These are phyloP conservation scores for Trametes versicolor DNA, from an alignment of 1,284 basidiomycete species.

Conservation along the genomic window DNA sequence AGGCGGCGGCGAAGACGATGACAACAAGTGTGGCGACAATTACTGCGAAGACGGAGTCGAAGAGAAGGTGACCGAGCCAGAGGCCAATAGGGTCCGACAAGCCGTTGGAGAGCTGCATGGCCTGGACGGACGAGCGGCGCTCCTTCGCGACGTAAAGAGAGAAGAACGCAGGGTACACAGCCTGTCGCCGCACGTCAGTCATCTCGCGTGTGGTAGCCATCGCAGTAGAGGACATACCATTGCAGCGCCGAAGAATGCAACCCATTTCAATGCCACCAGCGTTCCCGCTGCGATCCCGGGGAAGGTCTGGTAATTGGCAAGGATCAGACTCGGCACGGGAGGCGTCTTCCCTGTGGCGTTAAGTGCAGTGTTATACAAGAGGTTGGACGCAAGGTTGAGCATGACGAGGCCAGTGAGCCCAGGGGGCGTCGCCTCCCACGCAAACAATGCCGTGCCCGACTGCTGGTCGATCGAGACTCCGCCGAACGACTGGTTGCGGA, in stretches of 20 bases:
- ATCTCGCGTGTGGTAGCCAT: not conserved
- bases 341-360: conserved; percentile 54
- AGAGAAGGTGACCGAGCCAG: conserved; percentile 84
- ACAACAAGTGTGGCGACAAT: conserved; percentile 68
- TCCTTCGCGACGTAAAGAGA: conserved; percentile 79
- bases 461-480: conserved; percentile 66
- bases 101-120: conserved; percentile 84
- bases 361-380: conserved; percentile 68
- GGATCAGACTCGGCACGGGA: conserved; percentile 57
- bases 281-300: conserved; percentile 62
- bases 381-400: conserved; percentile 75
- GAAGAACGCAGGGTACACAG: conserved; percentile 84
- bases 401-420: conserved; percentile 64
- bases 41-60: conserved; percentile 72
- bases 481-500: conserved; percentile 61
- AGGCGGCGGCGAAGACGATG: conserved; percentile 65
- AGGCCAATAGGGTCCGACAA: conserved; percentile 75
- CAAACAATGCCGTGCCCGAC: conserved; percentile 59
- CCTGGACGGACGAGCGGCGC: conserved; percentile 73
- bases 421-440: conserved; percentile 70
- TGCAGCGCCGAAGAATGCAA: conserved; percentile 71
- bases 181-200: conserved; percentile 47
- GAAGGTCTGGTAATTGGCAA: conserved; percentile 63
- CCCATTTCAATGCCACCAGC: conserved; percentile 71
- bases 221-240: conserved; percentile 58